Evolutionary conservation across 345 rosid species (phyloP), one percentile per base, ranked within the genome.

Genomic region (Acer campestre): DNA sequence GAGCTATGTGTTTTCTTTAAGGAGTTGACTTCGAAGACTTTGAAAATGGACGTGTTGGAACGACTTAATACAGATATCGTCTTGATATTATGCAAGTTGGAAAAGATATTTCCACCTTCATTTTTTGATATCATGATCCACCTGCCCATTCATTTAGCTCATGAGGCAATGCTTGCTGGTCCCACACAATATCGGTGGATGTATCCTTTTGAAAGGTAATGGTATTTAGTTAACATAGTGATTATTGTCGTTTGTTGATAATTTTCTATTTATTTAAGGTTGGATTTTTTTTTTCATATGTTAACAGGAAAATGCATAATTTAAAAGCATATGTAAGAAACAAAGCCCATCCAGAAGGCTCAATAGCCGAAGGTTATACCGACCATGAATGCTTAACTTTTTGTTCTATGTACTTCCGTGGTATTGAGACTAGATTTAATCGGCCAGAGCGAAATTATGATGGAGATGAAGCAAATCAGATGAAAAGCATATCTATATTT

Each of bases 141-240:
- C 11, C 3, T 51, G 17, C 3, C 16, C 2, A 25, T 55, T 27
- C 61, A 68, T n/a, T 42, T 68, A 44, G 65, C 16, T 31, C 7
- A 11, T 16, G 48, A 75, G 31, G 69, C 46, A 44, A 16, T 3
- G 49, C 61, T 25, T 8, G 22, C 12, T 25, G 29, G 61, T 4
- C 61, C 61, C 0, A 0, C 59, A 2, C 76, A 73, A 31, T 71
- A 71, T 56, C 49, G 63, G 22, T 71, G 63, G 48, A 71, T 71
- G 48, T 71, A 71, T 71, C 64, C 49, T 12, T 56, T 71, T 71
- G 27, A 71, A n/a, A 71, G 75, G 75, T 71, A 61, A 61, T 53
- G 20, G 59, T 13, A 12, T 12, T 4, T 11, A 53, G 16, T 53
- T 16, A 11, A 11, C 59, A 16, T 2, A 11, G 46, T 42, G 46